Evolutionary conservation across 306 rosid genomes (phyloP).

Genomic region (Fragaria iinumae): DNA sequence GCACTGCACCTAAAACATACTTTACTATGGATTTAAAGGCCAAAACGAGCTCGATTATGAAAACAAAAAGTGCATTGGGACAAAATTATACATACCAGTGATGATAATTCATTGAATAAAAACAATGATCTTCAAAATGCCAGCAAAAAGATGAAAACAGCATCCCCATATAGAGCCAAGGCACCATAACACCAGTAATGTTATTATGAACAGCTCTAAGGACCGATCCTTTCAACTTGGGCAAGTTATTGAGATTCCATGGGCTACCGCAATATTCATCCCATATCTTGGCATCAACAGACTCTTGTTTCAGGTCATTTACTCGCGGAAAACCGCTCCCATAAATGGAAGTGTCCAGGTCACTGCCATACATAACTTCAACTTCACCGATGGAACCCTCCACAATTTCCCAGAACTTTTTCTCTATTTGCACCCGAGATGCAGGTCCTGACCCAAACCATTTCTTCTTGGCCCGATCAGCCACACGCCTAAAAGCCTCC

Average conservation of each 20-base stretch:
- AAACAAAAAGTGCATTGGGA: neutral
- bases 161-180: constrained; percentile 99
- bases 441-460: constrained; percentile 91
- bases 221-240: constrained; percentile 88
- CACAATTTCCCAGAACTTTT: constrained; percentile 95
- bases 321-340: constrained; percentile 94
- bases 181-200: constrained; percentile 98
- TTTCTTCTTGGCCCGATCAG: constrained; percentile 75
- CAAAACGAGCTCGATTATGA: constrained; percentile 1
- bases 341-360: constrained; percentile 79
- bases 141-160: constrained; percentile 96
- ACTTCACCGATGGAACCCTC: constrained; percentile 93
- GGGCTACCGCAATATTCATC: constrained; percentile 77
- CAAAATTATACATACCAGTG: constrained; percentile 72
- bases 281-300: constrained; percentile 72
- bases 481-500: constrained; percentile 81
- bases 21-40: neutral
- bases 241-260: constrained; percentile 97
- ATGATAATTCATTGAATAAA: constrained; percentile 92
- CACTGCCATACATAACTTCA: constrained; percentile 96
- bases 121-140: constrained; percentile 99
- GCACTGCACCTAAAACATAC: neutral
- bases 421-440: constrained; percentile 85
- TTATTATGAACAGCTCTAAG: constrained; percentile 85
- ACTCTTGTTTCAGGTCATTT: constrained; percentile 56